These are phyloP conservation scores for Orbilia quercus DNA, from an alignment of 2,329 filamentous ascomycete species.

Conservation along the genomic window DNA sequence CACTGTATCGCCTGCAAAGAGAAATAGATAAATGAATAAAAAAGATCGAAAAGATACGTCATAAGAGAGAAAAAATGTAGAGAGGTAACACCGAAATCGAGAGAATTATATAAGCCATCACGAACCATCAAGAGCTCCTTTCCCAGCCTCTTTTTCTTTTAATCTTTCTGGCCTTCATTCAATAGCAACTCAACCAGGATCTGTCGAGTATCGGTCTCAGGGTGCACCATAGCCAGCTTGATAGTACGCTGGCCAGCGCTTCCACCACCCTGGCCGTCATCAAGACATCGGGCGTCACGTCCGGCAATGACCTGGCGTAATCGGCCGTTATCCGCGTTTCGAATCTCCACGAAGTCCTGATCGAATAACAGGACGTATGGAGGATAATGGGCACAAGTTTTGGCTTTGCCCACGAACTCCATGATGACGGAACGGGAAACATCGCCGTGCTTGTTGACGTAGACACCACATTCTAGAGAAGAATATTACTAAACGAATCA, in stretches of 20 bases:
- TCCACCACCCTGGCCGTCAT: slow-evolving; percentile 79
- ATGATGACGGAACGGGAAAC: slow-evolving; percentile 94
- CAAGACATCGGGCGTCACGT: slow-evolving; percentile 86
- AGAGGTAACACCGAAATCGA: slow-evolving; percentile 19
- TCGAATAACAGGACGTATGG: slow-evolving; percentile 94
- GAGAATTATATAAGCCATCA: slow-evolving; percentile 9
- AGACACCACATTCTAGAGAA: slow-evolving; percentile 82
- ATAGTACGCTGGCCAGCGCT: slow-evolving; percentile 76
- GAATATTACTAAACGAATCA: slow-evolving; percentile 1
- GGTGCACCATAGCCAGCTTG: slow-evolving; percentile 96
- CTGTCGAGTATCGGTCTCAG: slow-evolving; percentile 83
- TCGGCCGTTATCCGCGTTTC: slow-evolving; percentile 94
- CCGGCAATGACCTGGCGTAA: slow-evolving; percentile 94
- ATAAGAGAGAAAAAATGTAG: neutral
- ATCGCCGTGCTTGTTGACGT: slow-evolving; percentile 97
- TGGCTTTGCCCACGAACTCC: slow-evolving; percentile 97
- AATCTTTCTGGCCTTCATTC: slow-evolving; percentile 82
- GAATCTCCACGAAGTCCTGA: slow-evolving; percentile 94
- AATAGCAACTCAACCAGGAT: slow-evolving; percentile 91
- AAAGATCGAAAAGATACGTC: slow-evolving; percentile 2
- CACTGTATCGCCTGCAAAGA: slow-evolving; percentile 50
- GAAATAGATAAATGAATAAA: neutral
- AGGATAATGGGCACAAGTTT: slow-evolving; percentile 86
- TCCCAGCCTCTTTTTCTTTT: slow-evolving; percentile 33
- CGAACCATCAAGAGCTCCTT: slow-evolving; percentile 1